Evolutionary conservation across 1,139 yeast genomes (phyloP).

Genomic region (Blastobotrys illinoisensis): DNA sequence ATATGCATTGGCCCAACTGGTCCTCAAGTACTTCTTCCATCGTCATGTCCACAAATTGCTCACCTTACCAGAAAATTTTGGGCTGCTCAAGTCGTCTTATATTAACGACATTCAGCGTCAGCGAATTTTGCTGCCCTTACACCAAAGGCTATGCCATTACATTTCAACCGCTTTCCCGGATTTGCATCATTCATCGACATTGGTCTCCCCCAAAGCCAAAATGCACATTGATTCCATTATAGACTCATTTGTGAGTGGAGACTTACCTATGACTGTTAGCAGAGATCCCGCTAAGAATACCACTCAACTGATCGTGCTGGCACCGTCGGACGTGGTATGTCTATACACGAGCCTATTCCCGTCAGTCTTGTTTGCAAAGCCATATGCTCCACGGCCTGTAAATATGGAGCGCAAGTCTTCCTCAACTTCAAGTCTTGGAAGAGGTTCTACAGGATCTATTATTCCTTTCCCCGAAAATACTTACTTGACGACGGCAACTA

Average conservation of each 20-base stretch:
- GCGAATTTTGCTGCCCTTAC: constrained; percentile 21
- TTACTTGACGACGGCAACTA: constrained; percentile 7
- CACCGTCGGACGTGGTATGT: constrained; percentile 30
- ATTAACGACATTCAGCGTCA: constrained; percentile 25
- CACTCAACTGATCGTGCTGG: constrained; percentile 27
- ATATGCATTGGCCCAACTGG: constrained; percentile 18
- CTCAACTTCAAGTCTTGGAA: background rate
- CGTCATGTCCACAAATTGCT: constrained; percentile 20
- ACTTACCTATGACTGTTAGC: background rate
- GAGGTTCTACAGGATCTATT: background rate
- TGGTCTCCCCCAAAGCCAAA: background rate
- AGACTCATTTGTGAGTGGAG: constrained; percentile 6
- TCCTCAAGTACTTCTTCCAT: constrained; percentile 24
- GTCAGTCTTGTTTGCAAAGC: constrained; percentile 10
- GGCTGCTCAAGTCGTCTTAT: constrained; percentile 23
- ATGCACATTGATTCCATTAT: constrained; percentile 15
- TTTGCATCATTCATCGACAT: background rate
- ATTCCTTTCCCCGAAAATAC: background rate
- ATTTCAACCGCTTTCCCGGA: constrained; percentile 5
- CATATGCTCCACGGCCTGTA: constrained; percentile 1
- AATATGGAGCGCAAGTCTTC: constrained; percentile 3
- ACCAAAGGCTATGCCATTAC: constrained; percentile 14
- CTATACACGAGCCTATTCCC: constrained; percentile 30
- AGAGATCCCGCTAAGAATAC: background rate
- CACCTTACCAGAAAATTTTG: constrained; percentile 25